Conservation (phyloP, 129 eudicot genomes). For the Apium graveolens region DNA sequence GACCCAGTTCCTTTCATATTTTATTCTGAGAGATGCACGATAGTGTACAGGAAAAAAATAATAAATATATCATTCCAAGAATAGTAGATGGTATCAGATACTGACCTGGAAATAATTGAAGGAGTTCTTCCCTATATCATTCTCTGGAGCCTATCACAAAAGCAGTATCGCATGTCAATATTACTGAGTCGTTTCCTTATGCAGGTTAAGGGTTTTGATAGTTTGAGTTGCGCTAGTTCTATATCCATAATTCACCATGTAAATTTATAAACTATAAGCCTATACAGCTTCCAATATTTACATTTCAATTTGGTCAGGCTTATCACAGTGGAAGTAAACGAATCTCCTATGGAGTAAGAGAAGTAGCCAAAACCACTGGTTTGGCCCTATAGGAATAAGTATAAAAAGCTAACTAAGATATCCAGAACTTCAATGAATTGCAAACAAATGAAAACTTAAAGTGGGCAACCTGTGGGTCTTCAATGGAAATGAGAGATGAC, state of each 20-base stretch:
- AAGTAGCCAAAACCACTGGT: background rate
- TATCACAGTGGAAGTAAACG: background rate
- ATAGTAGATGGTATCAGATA: background rate
- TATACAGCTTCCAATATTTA: background rate
- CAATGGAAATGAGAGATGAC: conserved; percentile 57
- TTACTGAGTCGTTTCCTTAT: background rate
- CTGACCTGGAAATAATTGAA: conserved; percentile 85
- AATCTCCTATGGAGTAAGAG: background rate
- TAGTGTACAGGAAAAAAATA: background rate
- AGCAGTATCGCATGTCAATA: conserved; percentile 1
- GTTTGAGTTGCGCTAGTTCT: background rate
- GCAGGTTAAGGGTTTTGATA: background rate
- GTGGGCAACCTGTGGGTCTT: conserved; percentile 82
- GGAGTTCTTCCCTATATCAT: conserved; percentile 91
- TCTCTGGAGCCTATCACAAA: conserved; percentile 66
- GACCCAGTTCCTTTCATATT: background rate
- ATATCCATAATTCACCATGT: background rate
- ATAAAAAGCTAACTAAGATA: background rate
- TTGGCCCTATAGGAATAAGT: background rate
- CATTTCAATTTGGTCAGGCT: background rate
- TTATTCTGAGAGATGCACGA: background rate
- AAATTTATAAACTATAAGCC: background rate
- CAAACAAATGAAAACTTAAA: background rate
- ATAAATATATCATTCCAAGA: background rate
- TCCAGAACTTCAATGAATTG: background rate